Evolutionary conservation across 768 basidiomycete species (phyloP), one percentile per base, ranked within the genome.

Genomic region (Chalciporus chontae): DNA sequence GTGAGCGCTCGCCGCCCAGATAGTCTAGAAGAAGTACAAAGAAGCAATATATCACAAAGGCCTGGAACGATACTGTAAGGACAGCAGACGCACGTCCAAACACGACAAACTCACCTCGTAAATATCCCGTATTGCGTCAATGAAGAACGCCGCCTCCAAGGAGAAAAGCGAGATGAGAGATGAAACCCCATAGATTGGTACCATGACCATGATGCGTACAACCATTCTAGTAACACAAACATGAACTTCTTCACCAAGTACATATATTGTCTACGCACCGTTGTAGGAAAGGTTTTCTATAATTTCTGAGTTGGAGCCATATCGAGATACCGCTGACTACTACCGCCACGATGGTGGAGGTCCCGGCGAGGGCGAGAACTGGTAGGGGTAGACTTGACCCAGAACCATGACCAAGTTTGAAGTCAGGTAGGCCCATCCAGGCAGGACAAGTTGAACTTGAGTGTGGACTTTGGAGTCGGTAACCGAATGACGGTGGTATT

Each of bases 201-300:
- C 90, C 94, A 97, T 97, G 58, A 97, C 54, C 89, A 98, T 93
- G 64, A 98, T 96, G 41, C 96, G 80, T 39, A 96, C 78, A 43
- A 95, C 94, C 80, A 90, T 88, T 55, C 95, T 88, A 8, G 5
- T 27, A 40, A 17, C 14, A 19, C 3, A 19, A 18, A 5, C 2
- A 38, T 48, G 29, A 46, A 58, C 71, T 24, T 18, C 5, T 37
- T 13, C 4, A 36, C 18, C 2, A 40, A 14, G 3, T 3, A 15
- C 11, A 37, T 8, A n/a, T 10, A 34, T 43, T 11, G 23, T 17
- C 13, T 15, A 40, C 2, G 42, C 50, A 91, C 90, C 90, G 74
- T 71, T 92, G 92, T 21, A 92, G 65, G 8, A 78, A 65, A 7
- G 90, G 90, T 66, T 90, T 87, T 50, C 90, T 74, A 62, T 95